These are phyloP conservation scores for Ulmus americana DNA, from an alignment of 331 rosid species.

Conservation along the genomic window DNA sequence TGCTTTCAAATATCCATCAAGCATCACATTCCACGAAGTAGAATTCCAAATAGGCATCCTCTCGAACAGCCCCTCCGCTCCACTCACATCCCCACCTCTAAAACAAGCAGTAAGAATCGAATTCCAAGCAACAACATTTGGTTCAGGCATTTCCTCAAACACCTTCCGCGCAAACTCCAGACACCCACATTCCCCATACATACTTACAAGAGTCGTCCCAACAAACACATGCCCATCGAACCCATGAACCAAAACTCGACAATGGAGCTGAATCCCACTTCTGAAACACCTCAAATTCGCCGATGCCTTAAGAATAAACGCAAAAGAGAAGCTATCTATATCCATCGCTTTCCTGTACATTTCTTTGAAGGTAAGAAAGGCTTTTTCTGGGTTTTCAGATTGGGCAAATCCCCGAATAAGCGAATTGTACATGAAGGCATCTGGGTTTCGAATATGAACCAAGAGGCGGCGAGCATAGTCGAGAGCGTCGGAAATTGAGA, in stretches of 20 bases:
- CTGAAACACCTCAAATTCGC: conserved; percentile 39
- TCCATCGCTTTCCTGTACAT: conserved; percentile 37
- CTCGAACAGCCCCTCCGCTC: conserved; percentile 35
- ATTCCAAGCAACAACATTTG: conserved; percentile 83
- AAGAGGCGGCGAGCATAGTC: conserved; percentile 52
- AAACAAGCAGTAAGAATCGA: conserved; percentile 58
- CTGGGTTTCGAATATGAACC: conserved; percentile 52
- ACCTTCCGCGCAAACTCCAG: conserved; percentile 34
- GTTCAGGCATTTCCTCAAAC: conserved; percentile 65
- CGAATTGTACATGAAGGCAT: conserved; percentile 78
- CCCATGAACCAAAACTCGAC: conserved; percentile 42
- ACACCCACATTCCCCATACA: conserved; percentile 61
- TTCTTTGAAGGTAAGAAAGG: conserved; percentile 43
- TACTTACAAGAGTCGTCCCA: conserved; percentile 57
- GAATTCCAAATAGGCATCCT: conserved; percentile 54
- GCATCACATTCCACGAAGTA: conserved; percentile 76
- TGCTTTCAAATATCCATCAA: conserved; percentile 61
- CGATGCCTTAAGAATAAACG: conserved; percentile 56
- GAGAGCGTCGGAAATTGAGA: conserved; percentile 49
- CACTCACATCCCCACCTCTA: conserved; percentile 49
- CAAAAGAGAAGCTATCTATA: conserved; percentile 74
- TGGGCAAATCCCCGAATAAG: conserved; percentile 62
- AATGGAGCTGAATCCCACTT: conserved; percentile 55
- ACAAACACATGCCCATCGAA: conserved; percentile 53
- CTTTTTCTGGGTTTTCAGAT: conserved; percentile 38